Conservation (phyloP, 257 asterid species). For the Fraxinus pennsylvanica region DNA sequence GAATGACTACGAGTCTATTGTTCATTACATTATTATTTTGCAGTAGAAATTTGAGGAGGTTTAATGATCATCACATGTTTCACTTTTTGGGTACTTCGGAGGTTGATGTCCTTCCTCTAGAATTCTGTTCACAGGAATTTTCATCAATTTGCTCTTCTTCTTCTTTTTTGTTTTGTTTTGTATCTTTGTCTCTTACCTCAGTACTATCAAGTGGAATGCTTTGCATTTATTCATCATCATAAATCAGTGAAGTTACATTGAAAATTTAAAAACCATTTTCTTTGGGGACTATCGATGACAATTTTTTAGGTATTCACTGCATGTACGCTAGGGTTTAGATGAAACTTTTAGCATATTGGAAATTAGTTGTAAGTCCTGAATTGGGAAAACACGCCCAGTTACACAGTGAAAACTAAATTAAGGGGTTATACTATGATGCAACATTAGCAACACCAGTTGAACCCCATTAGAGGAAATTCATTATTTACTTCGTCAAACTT, state of each 20-base stretch:
- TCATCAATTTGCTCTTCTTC: background rate
- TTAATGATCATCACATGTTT: background rate
- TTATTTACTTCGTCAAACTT: background rate
- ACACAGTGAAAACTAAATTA: background rate
- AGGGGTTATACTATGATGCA: conserved; percentile 1
- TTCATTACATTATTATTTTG: background rate
- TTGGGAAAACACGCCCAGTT: background rate
- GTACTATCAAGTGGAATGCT: background rate
- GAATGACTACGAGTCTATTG: background rate
- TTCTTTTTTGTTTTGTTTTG: background rate
- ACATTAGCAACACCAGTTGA: background rate
- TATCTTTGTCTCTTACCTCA: background rate
- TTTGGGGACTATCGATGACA: background rate
- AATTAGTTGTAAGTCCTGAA: background rate
- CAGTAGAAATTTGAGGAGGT: background rate
- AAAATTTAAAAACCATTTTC: background rate
- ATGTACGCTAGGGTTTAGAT: background rate
- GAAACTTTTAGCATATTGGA: background rate
- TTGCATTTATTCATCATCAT: background rate
- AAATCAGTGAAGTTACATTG: background rate
- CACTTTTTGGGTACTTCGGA: background rate
- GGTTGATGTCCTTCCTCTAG: background rate
- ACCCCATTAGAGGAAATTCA: background rate
- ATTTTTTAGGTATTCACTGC: background rate
- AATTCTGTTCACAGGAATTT: too few relatives aligned